Evolutionary conservation across 495 filamentous ascomycete species (phyloP).

Genomic region (Penicillium maclennaniae): DNA sequence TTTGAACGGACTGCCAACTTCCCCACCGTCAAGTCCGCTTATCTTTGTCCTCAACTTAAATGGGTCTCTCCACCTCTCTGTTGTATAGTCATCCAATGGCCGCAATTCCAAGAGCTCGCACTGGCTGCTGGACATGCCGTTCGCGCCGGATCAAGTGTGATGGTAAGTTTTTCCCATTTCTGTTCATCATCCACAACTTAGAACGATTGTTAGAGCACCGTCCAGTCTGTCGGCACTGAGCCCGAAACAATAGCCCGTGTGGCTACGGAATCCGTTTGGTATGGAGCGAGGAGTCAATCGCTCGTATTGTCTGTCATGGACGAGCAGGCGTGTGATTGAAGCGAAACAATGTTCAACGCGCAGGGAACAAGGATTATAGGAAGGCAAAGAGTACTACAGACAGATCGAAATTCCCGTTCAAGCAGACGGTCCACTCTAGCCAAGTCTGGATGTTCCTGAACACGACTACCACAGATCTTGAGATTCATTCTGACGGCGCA

Average conservation of each 20-base stretch:
- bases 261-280: slow-evolving; percentile 20
- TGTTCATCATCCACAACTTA: background rate
- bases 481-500: slow-evolving; percentile 18
- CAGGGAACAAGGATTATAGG: background rate
- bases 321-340: slow-evolving; percentile 25
- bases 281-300: slow-evolving; percentile 26
- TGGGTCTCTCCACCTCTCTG: background rate
- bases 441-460: slow-evolving; percentile 20
- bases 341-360: background rate
- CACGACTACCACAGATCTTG: slow-evolving; percentile 18
- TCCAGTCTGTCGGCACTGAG: slow-evolving; percentile 22
- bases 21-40: slow-evolving; percentile 10
- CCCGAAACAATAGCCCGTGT: slow-evolving; percentile 14
- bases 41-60: slow-evolving; percentile 1
- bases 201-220: slow-evolving; percentile 9
- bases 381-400: background rate
- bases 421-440: background rate
- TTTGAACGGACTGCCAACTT: slow-evolving; percentile 2
- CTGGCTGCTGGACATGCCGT: slow-evolving; percentile 25
- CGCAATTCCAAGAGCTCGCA: slow-evolving; percentile 15
- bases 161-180: slow-evolving; percentile 8
- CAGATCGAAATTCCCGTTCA: background rate
- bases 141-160: slow-evolving; percentile 25
- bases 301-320: slow-evolving; percentile 25
- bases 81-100: background rate